Evolutionary conservation across 495 filamentous ascomycete species (phyloP).

Genomic region (Penicillium bovifimosum): DNA sequence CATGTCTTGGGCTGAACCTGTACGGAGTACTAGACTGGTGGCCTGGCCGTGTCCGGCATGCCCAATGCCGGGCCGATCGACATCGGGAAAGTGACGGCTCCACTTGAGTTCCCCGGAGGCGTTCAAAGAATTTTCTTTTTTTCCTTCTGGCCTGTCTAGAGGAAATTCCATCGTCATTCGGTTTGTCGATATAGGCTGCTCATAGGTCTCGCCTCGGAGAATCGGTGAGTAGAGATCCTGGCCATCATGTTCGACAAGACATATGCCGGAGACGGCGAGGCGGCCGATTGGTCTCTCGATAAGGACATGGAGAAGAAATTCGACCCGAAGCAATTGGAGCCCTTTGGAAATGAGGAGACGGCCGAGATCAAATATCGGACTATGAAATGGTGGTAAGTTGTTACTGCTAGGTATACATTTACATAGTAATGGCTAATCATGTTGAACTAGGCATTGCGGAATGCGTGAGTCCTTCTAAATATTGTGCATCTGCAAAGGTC

Average conservation of each 20-base stretch:
- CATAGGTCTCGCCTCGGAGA: neutral
- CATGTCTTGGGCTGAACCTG: neutral
- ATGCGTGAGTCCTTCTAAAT: conserved; percentile 25
- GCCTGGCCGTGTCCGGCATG: neutral
- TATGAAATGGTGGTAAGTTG: conserved; percentile 42
- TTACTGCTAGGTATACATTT: neutral
- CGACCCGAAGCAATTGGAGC: conserved; percentile 24
- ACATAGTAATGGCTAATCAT: conserved; percentile 11
- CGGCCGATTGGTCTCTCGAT: conserved; percentile 9
- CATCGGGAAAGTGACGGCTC: neutral
- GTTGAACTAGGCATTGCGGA: conserved; percentile 25
- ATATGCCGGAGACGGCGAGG: conserved; percentile 8
- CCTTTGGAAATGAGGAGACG: conserved; percentile 40
- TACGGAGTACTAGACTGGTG: no score
- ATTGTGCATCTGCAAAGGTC: neutral
- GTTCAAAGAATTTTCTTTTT: neutral
- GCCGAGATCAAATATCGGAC: conserved; percentile 40
- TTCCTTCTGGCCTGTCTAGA: neutral
- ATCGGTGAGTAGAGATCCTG: neutral
- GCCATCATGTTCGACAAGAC: conserved; percentile 19
- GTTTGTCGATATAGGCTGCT: neutral
- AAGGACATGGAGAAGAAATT: conserved; percentile 16
- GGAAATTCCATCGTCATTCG: neutral
- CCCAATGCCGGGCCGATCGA: neutral
- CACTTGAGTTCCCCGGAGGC: conserved; percentile 2